Evolutionary conservation across 2,329 filamentous ascomycete genomes (phyloP).

Genomic region (Corynespora cassiicola): DNA sequence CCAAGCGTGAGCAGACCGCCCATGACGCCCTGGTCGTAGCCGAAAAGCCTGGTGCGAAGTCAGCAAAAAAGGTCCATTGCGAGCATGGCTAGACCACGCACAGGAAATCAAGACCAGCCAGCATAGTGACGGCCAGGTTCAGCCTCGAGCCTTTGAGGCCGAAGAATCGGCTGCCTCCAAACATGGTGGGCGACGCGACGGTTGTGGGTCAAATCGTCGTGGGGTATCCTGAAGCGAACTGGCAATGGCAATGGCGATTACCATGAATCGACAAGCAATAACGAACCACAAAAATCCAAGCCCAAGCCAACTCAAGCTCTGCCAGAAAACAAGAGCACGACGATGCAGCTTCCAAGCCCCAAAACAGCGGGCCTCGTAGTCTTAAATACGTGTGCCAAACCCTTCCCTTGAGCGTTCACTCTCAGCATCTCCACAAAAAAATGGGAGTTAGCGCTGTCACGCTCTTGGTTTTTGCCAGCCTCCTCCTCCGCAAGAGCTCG

Average conservation of each 20-base stretch:
- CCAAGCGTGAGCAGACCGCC: constrained; percentile 68
- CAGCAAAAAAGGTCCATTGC: no score
- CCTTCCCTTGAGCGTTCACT: no score
- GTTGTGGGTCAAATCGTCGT: neutral
- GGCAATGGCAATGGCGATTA: constrained; percentile 12
- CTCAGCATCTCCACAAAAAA: no score
- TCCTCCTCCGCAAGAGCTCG: no score
- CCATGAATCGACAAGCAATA: constrained; percentile 1
- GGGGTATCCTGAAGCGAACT: constrained; percentile 5
- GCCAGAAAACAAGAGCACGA: no score
- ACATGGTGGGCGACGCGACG: neutral
- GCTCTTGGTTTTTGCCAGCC: no score
- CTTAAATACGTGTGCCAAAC: no score
- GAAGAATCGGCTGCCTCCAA: neutral
- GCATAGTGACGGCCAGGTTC: constrained; percentile 1
- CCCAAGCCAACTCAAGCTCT: neutral
- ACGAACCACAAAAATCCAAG: constrained; percentile 11
- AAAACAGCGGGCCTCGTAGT: no score
- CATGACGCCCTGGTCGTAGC: constrained; percentile 44
- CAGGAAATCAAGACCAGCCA: no score
- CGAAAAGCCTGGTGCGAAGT: no score
- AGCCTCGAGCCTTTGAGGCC: neutral
- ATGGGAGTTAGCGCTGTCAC: no score
- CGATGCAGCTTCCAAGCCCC: neutral
- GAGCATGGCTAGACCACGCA: no score